Conservation (phyloP, 805 yeast species). For the Cyberlindnera nakhonratchasimensis region DNA sequence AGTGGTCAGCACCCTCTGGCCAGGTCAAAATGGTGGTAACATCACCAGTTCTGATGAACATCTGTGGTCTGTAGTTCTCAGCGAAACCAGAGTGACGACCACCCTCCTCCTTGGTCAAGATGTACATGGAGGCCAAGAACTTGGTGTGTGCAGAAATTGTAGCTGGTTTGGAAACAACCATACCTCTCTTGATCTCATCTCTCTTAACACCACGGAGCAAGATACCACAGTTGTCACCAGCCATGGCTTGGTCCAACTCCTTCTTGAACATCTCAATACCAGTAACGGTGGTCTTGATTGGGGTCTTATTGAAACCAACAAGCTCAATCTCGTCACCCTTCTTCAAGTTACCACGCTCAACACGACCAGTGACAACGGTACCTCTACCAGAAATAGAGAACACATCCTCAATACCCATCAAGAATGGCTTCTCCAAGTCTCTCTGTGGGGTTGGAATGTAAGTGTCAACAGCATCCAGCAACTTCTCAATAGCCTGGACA, state of each 20-base stretch:
- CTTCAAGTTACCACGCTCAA: conserved; percentile 95
- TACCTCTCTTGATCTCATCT: conserved; percentile 95
- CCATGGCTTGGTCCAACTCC: conserved; percentile 95
- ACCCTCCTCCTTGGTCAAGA: conserved; percentile 96
- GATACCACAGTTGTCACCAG: conserved; percentile 99
- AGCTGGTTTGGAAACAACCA: conserved; percentile 93
- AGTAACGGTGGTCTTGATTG: conserved; percentile 90
- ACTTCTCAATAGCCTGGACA: conserved; percentile 72
- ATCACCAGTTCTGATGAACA: conserved; percentile 94
- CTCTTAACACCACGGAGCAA: conserved; percentile 97
- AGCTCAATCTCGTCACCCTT: conserved; percentile 98
- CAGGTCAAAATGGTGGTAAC: conserved; percentile 86
- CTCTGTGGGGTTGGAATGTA: conserved; percentile 95
- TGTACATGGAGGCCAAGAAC: conserved; percentile 89
- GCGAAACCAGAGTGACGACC: conserved; percentile 98
- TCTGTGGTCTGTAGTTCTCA: conserved; percentile 96
- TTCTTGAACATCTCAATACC: conserved; percentile 99
- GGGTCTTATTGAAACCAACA: conserved; percentile 85
- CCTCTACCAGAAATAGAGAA: conserved; percentile 99
- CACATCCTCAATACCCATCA: conserved; percentile 96
- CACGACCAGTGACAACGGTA: conserved; percentile 98
- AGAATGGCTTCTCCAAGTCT: conserved; percentile 93
- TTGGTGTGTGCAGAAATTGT: conserved; percentile 89
- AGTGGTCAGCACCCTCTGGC: conserved; percentile 84
- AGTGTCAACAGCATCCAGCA: conserved; percentile 90